Base-by-base conservation (phyloP, 1,284 basidiomycete genomes). In the Lignosus rhinocerotis region DNA sequence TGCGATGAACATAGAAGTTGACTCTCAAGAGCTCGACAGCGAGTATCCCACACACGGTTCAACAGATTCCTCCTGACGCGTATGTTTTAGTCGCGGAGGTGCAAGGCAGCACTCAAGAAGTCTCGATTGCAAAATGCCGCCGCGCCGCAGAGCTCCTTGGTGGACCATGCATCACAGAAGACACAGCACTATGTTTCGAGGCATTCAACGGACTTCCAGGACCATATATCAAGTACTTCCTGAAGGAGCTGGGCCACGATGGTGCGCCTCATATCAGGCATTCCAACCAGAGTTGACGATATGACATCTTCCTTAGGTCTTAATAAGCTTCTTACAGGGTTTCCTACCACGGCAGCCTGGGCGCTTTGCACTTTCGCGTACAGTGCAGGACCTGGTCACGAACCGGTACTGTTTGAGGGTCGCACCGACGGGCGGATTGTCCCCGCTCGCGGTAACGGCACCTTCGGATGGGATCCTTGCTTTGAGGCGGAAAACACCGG, bases 331-430 rank as follows among this genome's bases (percentile, higher is more conserved):
- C 85, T 99, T 31, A 81, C 78, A 5, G 96, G 96, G 11, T 98
- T 98, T 71, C 76, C 81, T 0, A 91, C 86, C 9, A 92, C 85
- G 58, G 83, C 82, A 14, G 96, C 97, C 0, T 90, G 88, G 66
- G 96, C 96, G 0, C 79, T 98, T 8, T 98, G 96, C 76, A 98
- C 96, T 0, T 98, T 98, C 67, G 96, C 95, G 8, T 98, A 97
- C 73, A 93, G 86, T 52, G 78, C 90, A 2, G 93, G 94, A 0
- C 93, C 94, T 10, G 88, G 85, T 66, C 70, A 80, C 2, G 90
- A 93, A 54, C 87, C 91, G 1, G 78, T 94, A 52, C 73, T 98
- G n/a, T 98, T 99, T 63, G 95, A 98, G 71, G 96, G 96, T 0
- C 80, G 82, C 19, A 98, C 95, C 1, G 85, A 93, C 46, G 96